A percentile compares a stretch with the other conserved stretches of the same genome.
Evolutionary conservation across 2,329 filamentous ascomycete species (phyloP).

Genomic region (Fusarium citri): DNA sequence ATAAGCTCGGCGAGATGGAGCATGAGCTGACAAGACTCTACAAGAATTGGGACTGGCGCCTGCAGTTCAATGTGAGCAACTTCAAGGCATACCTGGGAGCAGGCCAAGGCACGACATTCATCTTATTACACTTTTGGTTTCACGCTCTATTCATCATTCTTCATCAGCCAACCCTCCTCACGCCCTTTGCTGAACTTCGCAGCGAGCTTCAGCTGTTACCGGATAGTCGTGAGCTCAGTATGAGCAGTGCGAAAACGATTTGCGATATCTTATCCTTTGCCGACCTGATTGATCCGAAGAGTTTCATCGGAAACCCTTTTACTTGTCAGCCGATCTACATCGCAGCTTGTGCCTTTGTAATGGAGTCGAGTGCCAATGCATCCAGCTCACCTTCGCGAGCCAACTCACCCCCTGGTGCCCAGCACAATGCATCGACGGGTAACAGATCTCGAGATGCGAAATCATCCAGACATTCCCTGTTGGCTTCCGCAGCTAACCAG

Average conservation of each 20-base stretch:
- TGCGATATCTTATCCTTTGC: constrained; percentile 89
- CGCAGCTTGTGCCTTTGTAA: constrained; percentile 87
- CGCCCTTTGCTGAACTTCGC: constrained; percentile 73
- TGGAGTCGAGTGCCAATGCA: constrained; percentile 80
- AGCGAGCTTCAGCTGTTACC: constrained; percentile 78
- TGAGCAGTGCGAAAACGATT: constrained; percentile 92
- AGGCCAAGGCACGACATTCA: constrained; percentile 87
- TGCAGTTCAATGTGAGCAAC: constrained; percentile 87
- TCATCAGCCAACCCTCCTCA: constrained; percentile 84
- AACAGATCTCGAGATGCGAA: constrained; percentile 49
- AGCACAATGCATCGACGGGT: constrained; percentile 4
- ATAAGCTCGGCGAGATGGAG: constrained; percentile 81
- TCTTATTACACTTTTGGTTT: constrained; percentile 89
- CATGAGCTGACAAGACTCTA: constrained; percentile 78
- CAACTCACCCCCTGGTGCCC: constrained; percentile 57
- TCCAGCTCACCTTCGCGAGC: constrained; percentile 70
- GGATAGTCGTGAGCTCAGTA: constrained; percentile 83
- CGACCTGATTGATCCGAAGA: constrained; percentile 85
- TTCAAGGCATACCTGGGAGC: constrained; percentile 86
- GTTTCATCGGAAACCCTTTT: constrained; percentile 88
- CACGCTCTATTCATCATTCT: constrained; percentile 87
- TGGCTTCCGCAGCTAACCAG: constrained; percentile 84
- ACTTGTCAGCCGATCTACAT: constrained; percentile 93
- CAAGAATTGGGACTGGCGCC: constrained; percentile 76
- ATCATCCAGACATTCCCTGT: constrained; percentile 75